Base-by-base conservation (phyloP, 306 rosid species). In the Vachellia collinsii region DNA sequence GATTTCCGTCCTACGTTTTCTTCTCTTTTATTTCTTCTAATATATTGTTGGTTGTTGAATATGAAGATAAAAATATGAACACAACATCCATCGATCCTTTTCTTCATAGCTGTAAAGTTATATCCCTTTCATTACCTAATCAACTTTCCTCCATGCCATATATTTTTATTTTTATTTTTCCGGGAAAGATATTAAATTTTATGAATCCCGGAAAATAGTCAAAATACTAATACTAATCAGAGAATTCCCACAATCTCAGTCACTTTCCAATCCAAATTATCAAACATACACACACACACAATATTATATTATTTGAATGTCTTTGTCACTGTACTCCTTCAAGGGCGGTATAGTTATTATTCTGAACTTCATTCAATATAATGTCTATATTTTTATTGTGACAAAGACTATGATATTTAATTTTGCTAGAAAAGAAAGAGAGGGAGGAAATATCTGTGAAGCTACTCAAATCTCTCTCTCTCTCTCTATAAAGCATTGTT, bases 381-480 rank as follows among this genome's bases (percentile, higher is more conserved):
- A 29, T 29, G 34, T 29, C 34, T 29, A 29, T 29, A 50, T 77
- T 46, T 76, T 25, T 82, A 65, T 74, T 83, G 83, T 83, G 84
- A 88, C 34, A 84, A 77, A 20, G 76, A 87, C 85, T 70, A 56
- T 22, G 76, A 70, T 64, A n/a, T n/a, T n/a, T n/a, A 75, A 59
- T 63, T 58, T 84, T 79, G 37, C 66, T 43, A 81, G 67, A 61
- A 83, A 90, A 88, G 72, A 43, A 70, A 7, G 38, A 5, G 22
- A 44, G 22, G 81, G 80, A 12, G 86, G 88, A 80, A 91, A 88
- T 68, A 68, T 78, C 97, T 88, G 85, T 82, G 76, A 91, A 88
- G 91, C 84, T 87, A 94, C 97, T 94, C 97, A 86, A 89, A 78
- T 90, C 87, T 65, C 84, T 80, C 22, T 17, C 58, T 51, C 20